phyloP scores from a whole-genome alignment of 2,329 filamentous ascomycete species.

The Ilyonectria mors-panacis region DNA sequence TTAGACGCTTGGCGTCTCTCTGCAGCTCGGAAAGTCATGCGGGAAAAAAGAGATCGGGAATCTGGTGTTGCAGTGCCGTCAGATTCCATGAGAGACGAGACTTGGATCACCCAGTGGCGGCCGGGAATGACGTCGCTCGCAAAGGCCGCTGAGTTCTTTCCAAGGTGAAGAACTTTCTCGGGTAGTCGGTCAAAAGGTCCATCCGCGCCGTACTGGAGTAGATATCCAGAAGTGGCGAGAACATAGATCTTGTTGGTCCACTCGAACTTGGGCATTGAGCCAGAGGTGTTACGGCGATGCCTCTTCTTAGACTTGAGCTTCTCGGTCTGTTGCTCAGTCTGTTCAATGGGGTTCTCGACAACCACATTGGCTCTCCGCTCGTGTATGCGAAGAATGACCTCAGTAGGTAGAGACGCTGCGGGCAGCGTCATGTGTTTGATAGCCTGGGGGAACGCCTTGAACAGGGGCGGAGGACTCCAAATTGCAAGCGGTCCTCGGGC shows the following conservation, averaged over 20 bases:
- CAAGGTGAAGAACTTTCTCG: slow-evolving; percentile 80
- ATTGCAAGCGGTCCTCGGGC: slow-evolving; percentile 55
- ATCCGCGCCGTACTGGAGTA: slow-evolving; percentile 81
- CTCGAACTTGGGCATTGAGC: slow-evolving; percentile 66
- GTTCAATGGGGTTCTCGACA: slow-evolving; percentile 37
- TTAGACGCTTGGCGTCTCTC: slow-evolving; percentile 73
- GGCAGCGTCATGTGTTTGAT: slow-evolving; percentile 81
- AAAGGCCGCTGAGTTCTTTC: slow-evolving; percentile 83
- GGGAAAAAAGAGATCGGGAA: slow-evolving; percentile 75
- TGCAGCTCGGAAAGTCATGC: slow-evolving; percentile 69
- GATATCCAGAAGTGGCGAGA: slow-evolving; percentile 77
- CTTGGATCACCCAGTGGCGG: slow-evolving; percentile 84
- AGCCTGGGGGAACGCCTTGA: slow-evolving; percentile 89
- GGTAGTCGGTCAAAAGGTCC: slow-evolving; percentile 80
- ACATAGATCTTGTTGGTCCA: slow-evolving; percentile 82
- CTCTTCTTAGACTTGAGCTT: slow-evolving; percentile 60
- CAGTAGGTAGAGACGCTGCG: slow-evolving; percentile 77
- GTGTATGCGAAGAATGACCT: slow-evolving; percentile 76
- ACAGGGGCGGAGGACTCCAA: slow-evolving; percentile 83
- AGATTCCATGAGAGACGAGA: slow-evolving; percentile 76
- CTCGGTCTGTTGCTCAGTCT: slow-evolving; percentile 46
- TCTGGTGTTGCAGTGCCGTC: slow-evolving; percentile 67
- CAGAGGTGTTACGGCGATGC: slow-evolving; percentile 61
- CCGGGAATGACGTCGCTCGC: slow-evolving; percentile 86
- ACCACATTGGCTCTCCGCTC: slow-evolving; percentile 59